phyloP scores from a whole-genome alignment of 1,284 basidiomycete genomes.

The Apiotrichum gracile region DNA sequence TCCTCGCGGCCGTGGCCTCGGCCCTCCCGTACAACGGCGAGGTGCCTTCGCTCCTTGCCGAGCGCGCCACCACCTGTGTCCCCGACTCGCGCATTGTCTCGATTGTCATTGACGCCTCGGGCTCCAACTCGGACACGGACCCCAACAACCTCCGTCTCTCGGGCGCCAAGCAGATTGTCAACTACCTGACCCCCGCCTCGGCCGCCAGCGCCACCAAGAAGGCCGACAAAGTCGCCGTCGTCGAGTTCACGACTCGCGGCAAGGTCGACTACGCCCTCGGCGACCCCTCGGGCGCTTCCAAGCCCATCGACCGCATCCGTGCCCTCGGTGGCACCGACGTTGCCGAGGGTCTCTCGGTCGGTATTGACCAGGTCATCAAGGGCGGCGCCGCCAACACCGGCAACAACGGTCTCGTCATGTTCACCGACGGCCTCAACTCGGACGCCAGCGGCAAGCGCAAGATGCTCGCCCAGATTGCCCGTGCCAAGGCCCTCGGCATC shows the following conservation, averaged over 20 bases:
- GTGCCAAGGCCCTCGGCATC: not conserved
- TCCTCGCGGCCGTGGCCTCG: not conserved
- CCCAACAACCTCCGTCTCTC: conserved; percentile 2
- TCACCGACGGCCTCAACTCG: conserved; percentile 1
- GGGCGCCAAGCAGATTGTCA: conserved; percentile 1
- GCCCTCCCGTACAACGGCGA: not conserved
- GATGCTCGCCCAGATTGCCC: not conserved
- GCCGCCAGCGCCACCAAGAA: conserved; percentile 1
- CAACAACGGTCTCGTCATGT: not conserved
- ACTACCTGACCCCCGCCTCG: not conserved
- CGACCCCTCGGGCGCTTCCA: not conserved
- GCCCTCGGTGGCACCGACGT: conserved; percentile 1
- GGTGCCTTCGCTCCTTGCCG: not conserved
- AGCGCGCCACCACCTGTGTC: not conserved
- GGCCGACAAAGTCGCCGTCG: conserved; percentile 4
- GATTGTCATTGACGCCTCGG: conserved; percentile 5
- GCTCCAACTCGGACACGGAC: conserved; percentile 4
- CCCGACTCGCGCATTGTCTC: conserved; percentile 1
- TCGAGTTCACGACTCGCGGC: not conserved
- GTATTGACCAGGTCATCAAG: not conserved
- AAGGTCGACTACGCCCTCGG: conserved; percentile 1
- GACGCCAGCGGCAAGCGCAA: not conserved
- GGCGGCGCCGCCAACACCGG: too few species aligned
- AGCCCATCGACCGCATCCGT: not conserved
- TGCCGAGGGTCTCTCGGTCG: not conserved